Percentiles rank a stretch among this genome's conserved stretches.
These are phyloP conservation scores for Angomonas ambiguus DNA, from an alignment of 208 protist species.

Conservation along the genomic window DNA sequence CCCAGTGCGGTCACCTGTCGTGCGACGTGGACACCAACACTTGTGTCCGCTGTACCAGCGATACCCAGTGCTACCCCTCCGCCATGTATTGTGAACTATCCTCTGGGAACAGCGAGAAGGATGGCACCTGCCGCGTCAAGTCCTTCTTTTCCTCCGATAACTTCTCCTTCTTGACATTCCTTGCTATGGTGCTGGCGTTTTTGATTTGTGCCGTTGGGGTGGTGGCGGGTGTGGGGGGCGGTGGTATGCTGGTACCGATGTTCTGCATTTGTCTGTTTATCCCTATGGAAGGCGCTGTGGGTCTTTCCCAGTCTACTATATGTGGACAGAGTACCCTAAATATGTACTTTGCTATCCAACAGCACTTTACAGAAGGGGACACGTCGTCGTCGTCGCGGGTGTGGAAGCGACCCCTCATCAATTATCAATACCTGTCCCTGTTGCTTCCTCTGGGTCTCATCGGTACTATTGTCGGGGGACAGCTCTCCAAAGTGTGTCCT, in stretches of 20 bases:
- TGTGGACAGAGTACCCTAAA: constrained; percentile 80
- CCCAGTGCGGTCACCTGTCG: constrained; percentile 58
- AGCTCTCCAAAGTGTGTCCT: constrained; percentile 71
- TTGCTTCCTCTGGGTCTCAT: constrained; percentile 68
- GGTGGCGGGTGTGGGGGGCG: constrained; percentile 76
- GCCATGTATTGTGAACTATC: constrained; percentile 35
- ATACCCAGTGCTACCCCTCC: constrained; percentile 59
- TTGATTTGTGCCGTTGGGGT: constrained; percentile 64
- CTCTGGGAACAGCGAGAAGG: constrained; percentile 21
- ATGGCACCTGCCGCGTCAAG: constrained; percentile 30
- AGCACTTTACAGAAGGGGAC: constrained; percentile 39
- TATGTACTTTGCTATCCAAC: constrained; percentile 49
- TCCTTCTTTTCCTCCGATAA: constrained; percentile 19
- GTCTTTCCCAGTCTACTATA: constrained; percentile 82
- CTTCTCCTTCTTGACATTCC: constrained; percentile 22
- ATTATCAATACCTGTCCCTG: constrained; percentile 81
- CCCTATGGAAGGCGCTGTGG: constrained; percentile 61
- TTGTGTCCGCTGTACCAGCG: constrained; percentile 38
- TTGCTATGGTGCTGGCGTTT: constrained; percentile 55
- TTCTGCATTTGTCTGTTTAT: constrained; percentile 47
- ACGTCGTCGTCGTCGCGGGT: background rate
- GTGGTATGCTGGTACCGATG: constrained; percentile 83
- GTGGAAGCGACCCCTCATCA: constrained; percentile 73
- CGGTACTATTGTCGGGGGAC: constrained; percentile 65
- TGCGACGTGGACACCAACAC: constrained; percentile 32